Evolutionary conservation across 768 basidiomycete genomes (phyloP).

Genomic region (Phallus indusiatus): DNA sequence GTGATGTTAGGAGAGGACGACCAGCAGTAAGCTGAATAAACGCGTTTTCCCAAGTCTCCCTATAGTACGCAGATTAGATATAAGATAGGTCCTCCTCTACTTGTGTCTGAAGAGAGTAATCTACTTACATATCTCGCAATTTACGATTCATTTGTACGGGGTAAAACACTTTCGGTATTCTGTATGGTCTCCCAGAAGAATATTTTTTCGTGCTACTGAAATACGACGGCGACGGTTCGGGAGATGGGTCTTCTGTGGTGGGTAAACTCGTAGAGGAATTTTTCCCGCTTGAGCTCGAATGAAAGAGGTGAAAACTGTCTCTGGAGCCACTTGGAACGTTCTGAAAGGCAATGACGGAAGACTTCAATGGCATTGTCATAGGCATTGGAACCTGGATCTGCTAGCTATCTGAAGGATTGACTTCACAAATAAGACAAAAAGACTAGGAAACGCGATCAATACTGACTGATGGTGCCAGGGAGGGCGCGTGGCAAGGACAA

Average conservation of each 20-base stretch:
- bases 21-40: background rate
- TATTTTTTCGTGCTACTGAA: background rate
- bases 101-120: background rate
- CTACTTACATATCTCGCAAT: conserved; percentile 1
- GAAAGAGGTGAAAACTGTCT: background rate
- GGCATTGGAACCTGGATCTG: background rate
- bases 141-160: background rate
- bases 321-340: background rate
- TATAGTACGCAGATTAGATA: background rate
- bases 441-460: background rate
- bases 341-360: background rate
- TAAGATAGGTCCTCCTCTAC: too few relatives aligned
- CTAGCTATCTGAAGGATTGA: background rate
- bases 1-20: conserved; percentile 24
- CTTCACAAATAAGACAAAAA: background rate
- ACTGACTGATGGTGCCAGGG: too few relatives aligned
- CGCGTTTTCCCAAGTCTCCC: conserved; percentile 1
- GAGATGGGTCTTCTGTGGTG: background rate
- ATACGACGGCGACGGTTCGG: background rate
- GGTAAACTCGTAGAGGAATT: background rate
- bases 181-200: background rate
- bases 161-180: background rate
- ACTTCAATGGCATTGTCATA: background rate
- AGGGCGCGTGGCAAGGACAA: background rate
- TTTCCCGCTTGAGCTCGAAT: background rate